These are phyloP conservation scores for Alternaria gansuensis DNA, from an alignment of 2,329 filamentous ascomycete genomes.

Conservation along the genomic window DNA sequence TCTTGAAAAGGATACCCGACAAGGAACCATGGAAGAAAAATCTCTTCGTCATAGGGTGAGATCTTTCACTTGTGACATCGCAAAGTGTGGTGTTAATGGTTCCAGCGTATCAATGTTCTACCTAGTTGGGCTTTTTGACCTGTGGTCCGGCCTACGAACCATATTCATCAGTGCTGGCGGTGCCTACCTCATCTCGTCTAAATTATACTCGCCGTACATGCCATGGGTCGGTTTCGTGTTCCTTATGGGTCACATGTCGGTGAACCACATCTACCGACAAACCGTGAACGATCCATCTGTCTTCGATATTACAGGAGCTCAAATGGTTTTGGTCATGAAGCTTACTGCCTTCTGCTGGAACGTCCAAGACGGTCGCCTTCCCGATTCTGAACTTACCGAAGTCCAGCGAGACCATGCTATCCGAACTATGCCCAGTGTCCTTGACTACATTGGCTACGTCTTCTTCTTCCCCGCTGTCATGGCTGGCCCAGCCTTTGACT, in stretches of 20 bases:
- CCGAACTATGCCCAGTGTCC: conserved; percentile 72
- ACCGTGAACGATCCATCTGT: conserved; percentile 69
- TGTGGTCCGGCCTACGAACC: conserved; percentile 85
- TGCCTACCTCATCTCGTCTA: conserved; percentile 84
- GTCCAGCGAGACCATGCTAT: conserved; percentile 85
- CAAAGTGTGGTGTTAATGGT: conserved; percentile 14
- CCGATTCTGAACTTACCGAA: conserved; percentile 81
- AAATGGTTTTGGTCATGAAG: conserved; percentile 99
- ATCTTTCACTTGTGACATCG: no score
- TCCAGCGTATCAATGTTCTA: conserved; percentile 83
- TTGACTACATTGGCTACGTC: conserved; percentile 90
- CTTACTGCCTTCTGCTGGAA: conserved; percentile 98
- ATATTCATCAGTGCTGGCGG: conserved; percentile 80
- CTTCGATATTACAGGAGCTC: conserved; percentile 88
- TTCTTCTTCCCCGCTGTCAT: conserved; percentile 94
- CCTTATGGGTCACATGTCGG: conserved; percentile 92
- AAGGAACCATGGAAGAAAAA: conserved; percentile 85
- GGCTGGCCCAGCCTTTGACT: conserved; percentile 92
- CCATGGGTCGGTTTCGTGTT: conserved; percentile 96
- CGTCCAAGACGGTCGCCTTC: conserved; percentile 86
- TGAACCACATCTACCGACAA: conserved; percentile 87
- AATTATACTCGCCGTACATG: conserved; percentile 89
- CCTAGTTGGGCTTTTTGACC: conserved; percentile 88
- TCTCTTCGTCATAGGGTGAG: conserved; percentile 79
- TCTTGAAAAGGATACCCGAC: conserved; percentile 92